Evolutionary conservation across 768 basidiomycete species (phyloP).

Genomic region (Tylopilus balloui): DNA sequence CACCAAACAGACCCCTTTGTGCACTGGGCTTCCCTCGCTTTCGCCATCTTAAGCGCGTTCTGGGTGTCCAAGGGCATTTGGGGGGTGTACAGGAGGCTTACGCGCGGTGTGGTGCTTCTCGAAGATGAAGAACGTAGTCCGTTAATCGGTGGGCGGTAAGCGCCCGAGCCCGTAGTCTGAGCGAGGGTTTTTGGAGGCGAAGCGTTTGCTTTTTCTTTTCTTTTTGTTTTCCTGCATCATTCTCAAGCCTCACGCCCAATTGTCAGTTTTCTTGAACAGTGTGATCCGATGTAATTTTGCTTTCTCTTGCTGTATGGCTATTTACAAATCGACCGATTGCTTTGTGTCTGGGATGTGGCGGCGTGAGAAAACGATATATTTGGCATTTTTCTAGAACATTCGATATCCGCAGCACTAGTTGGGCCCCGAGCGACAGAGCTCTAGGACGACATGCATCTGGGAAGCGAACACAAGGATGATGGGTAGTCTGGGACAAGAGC

Average conservation of each 20-base stretch:
- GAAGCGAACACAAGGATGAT: neutral
- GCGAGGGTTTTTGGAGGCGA: neutral
- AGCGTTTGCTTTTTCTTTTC: neutral
- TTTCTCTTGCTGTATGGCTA: constrained; percentile 3
- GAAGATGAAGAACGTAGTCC: constrained; percentile 88
- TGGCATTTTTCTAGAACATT: constrained; percentile 28
- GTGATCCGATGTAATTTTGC: no score
- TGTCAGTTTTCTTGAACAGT: neutral
- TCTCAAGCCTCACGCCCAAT: neutral
- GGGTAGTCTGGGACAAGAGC: neutral
- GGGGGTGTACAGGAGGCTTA: constrained; percentile 46
- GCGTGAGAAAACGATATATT: constrained; percentile 21
- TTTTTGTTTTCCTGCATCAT: neutral
- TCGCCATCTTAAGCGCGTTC: constrained; percentile 78
- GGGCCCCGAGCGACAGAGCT: neutral
- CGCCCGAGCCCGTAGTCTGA: neutral
- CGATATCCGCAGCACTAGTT: constrained; percentile 6
- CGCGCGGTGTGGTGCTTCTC: constrained; percentile 53
- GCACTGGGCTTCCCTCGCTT: constrained; percentile 85
- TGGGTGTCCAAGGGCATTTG: constrained; percentile 78
- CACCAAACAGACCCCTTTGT: constrained; percentile 69
- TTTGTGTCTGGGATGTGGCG: neutral
- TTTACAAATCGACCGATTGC: neutral
- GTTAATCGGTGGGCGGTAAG: constrained; percentile 47
- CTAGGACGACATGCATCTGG: neutral